Conservation (phyloP, 2,329 filamentous ascomycete genomes). For the Aspergillus pseudotamarii region DNA sequence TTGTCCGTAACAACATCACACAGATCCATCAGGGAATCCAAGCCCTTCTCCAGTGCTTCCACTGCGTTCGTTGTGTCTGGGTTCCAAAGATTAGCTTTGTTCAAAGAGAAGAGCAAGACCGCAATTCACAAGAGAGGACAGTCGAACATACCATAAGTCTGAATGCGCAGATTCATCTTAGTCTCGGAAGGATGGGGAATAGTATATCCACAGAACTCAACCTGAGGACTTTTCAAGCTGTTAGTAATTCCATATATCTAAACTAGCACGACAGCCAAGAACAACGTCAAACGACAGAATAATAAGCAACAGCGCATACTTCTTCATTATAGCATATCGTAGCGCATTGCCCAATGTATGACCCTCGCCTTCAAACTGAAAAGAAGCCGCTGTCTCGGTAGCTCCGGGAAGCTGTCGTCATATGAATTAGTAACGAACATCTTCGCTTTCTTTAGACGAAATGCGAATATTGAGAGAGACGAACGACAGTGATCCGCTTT, state of each 20-base stretch:
- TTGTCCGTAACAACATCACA: constrained; percentile 94
- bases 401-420: constrained; percentile 74
- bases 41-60: constrained; percentile 85
- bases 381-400: constrained; percentile 83
- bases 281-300: background rate
- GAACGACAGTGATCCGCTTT: constrained; percentile 67
- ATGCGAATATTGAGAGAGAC: constrained; percentile 10
- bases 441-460: background rate
- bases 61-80: constrained; percentile 77
- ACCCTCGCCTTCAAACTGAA: constrained; percentile 90
- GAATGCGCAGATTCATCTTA: constrained; percentile 96
- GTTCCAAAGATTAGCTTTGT: background rate
- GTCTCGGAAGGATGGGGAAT: constrained; percentile 95
- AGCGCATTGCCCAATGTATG: constrained; percentile 95
- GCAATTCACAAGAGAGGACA: background rate
- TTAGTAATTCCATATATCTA: constrained; percentile 10
- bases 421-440: background rate
- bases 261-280: background rate
- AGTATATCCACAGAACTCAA: constrained; percentile 97
- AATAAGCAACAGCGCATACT: constrained; percentile 60
- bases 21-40: constrained; percentile 84
- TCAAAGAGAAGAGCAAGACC: background rate
- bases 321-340: constrained; percentile 97
- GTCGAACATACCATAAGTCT: constrained; percentile 79
- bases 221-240: constrained; percentile 69